phyloP scores from a whole-genome alignment of 805 yeast genomes.

The Myxozyma vanderwaltii region DNA sequence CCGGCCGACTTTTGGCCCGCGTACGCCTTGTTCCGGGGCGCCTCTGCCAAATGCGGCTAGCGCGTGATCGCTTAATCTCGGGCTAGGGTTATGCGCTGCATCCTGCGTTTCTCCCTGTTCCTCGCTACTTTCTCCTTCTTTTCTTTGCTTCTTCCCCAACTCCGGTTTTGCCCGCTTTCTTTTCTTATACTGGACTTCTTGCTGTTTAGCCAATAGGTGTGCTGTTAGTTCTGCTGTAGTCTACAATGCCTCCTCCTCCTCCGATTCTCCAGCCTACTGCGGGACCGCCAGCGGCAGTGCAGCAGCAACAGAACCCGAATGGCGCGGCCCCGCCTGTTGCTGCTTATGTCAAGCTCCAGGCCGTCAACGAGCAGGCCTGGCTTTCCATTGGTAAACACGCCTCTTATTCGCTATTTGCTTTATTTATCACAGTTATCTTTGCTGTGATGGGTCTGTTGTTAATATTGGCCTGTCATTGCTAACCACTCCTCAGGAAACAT shows the following conservation, averaged over 20 bases:
- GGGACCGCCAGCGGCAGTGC: background rate
- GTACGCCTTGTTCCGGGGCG: background rate
- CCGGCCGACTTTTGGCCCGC: background rate
- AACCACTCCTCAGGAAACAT: slow-evolving; percentile 91
- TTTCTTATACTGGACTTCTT: background rate
- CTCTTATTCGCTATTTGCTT: background rate
- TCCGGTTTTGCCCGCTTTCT: background rate
- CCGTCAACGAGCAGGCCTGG: slow-evolving; percentile 37
- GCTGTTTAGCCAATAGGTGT: background rate
- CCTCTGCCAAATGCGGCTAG: slow-evolving; percentile 9
- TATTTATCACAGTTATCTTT: background rate
- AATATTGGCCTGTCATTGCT: slow-evolving; percentile 44
- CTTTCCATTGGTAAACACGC: slow-evolving; percentile 28
- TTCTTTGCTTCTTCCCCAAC: background rate
- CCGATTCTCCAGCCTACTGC: slow-evolving; percentile 10
- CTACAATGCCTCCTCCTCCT: slow-evolving; percentile 6
- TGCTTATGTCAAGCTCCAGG: slow-evolving; percentile 34
- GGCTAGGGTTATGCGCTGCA: slow-evolving; percentile 8
- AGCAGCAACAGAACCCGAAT: slow-evolving; percentile 19
- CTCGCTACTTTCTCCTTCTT: background rate
- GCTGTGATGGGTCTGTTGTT: background rate
- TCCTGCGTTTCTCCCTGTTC: slow-evolving; percentile 2
- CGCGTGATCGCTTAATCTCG: slow-evolving; percentile 14
- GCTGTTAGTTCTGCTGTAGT: too few relatives aligned
- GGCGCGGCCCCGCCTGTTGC: slow-evolving; percentile 22